Base-by-base conservation (phyloP, 2,329 filamentous ascomycete species). In the Colletotrichum truncatum region DNA sequence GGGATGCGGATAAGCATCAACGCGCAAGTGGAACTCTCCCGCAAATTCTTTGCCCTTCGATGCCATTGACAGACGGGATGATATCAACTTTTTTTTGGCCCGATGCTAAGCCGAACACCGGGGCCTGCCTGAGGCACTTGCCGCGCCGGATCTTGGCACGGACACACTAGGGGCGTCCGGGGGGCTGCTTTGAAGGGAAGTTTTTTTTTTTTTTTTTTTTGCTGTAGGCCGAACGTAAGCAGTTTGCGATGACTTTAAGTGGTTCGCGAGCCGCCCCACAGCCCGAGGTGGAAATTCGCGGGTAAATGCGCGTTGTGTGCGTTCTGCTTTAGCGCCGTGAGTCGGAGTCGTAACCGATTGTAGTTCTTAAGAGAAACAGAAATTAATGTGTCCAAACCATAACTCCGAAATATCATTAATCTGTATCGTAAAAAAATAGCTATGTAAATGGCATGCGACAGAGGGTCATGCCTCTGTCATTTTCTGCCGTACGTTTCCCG, bases 11-110 rank as follows among this genome's bases (percentile, higher is more conserved):
- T 59, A 64, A 48, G 58, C 64, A 66, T 48, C 38, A 45, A 38
- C 59, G 45, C 41, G 45, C 52, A 59, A 49, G 59, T 66, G 64
- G 64, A 63, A 64, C 52, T 55, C 55, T 68, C 64, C 57, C 65
- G 67, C 66, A 71, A 72, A 69, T 72, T 72, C 71, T 71, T 68
- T 72, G 69, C 67, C 60, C 49, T 70, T 72, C 70, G 67, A 70
- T 67, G 55, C 26, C 36, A 58, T 57, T 48, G 64, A 39, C 11
- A 52, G 48, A 45, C 55, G 61, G 58, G 60, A 66, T 66, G 64
- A 66, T 66, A 66, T 66, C 64, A 66, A 59, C 52, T 67, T 64
- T 55, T 53, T 57, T 57, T 64, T 51, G 38, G 51, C 64, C 59
- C 64, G 64, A 64, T 66, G 38, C 64, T 66, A 66, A 66, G 59